phyloP scores from a whole-genome alignment of 2,329 filamentous ascomycete species.

The Colletotrichum lini region DNA sequence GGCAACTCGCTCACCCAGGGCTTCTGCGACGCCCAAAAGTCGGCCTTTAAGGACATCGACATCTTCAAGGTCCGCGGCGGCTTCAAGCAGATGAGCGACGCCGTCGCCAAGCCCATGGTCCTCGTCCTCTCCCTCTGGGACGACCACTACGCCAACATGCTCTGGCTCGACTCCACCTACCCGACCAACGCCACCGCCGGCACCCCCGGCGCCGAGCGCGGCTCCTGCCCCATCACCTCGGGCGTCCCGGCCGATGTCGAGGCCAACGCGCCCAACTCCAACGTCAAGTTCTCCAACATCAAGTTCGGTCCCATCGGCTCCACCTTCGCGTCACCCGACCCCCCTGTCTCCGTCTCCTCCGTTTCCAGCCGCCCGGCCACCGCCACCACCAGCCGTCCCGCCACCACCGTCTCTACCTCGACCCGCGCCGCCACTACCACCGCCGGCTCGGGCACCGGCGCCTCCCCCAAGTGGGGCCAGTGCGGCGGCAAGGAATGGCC shows the following conservation, averaged over 20 bases:
- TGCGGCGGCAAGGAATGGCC: conserved; percentile 55
- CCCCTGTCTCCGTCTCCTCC: conserved; percentile 14
- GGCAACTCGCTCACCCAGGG: conserved; percentile 67
- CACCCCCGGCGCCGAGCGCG: conserved; percentile 65
- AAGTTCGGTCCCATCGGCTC: conserved; percentile 70
- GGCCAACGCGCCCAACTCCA: conserved; percentile 59
- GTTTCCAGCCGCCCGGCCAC: conserved; percentile 28
- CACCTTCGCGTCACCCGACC: conserved; percentile 56
- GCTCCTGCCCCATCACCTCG: conserved; percentile 66
- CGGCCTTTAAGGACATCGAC: conserved; percentile 67
- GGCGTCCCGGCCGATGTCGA: conserved; percentile 68
- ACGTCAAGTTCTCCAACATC: conserved; percentile 69
- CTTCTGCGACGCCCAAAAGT: conserved; percentile 73
- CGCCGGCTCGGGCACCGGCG: conserved; percentile 41
- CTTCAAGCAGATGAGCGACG: conserved; percentile 67
- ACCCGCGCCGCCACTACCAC: conserved; percentile 12
- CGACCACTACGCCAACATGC: conserved; percentile 59
- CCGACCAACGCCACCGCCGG: conserved; percentile 58
- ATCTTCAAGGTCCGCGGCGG: conserved; percentile 71
- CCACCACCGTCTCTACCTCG: conserved; percentile 25
- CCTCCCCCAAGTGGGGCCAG: conserved; percentile 52
- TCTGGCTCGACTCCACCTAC: conserved; percentile 80
- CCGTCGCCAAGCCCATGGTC: conserved; percentile 60
- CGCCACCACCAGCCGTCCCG: conserved; percentile 36
- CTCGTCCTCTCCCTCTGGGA: conserved; percentile 71